A percentile compares a stretch with the other conserved stretches of the same genome.
phyloP scores from a whole-genome alignment of 116 monocot species.

The Iris pallida region DNA sequence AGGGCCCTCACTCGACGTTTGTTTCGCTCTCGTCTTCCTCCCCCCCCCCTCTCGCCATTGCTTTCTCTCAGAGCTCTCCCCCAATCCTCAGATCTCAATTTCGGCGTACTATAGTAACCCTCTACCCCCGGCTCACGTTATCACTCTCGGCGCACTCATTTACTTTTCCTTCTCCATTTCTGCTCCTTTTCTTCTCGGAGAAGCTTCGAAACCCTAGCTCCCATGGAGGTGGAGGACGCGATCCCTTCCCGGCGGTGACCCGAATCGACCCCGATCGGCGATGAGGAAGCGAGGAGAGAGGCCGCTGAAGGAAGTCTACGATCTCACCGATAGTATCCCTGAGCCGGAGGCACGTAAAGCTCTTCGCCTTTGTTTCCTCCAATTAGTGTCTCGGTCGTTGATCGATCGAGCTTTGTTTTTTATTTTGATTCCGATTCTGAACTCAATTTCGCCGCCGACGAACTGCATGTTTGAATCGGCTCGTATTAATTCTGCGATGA shows the following conservation, averaged over 20 bases:
- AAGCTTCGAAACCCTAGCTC: constrained; percentile 3
- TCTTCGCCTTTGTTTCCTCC: constrained; percentile 12
- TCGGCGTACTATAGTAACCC: no score
- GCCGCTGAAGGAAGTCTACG: constrained; percentile 35
- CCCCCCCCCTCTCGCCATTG: no score
- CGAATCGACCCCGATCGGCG: constrained; percentile 1
- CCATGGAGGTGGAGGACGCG: not conserved
- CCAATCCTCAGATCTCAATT: no score
- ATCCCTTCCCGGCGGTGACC: not conserved
- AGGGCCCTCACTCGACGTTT: no score
- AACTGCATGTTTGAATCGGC: not conserved
- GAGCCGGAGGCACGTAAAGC: constrained; percentile 53
- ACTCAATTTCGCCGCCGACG: not conserved
- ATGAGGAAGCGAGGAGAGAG: constrained; percentile 28
- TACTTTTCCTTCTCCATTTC: no score
- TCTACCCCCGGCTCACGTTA: no score
- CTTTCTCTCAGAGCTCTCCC: no score
- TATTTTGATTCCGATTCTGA: not conserved
- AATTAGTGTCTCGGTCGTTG: constrained; percentile 1
- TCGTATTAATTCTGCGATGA: not conserved
- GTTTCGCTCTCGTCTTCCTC: no score
- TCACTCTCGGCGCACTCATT: no score
- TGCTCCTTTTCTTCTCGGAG: no score
- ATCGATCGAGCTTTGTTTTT: not conserved
- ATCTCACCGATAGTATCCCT: constrained; percentile 9